Evolutionary conservation across 441 rosid species (phyloP).

Genomic region (Jatropha multifida): DNA sequence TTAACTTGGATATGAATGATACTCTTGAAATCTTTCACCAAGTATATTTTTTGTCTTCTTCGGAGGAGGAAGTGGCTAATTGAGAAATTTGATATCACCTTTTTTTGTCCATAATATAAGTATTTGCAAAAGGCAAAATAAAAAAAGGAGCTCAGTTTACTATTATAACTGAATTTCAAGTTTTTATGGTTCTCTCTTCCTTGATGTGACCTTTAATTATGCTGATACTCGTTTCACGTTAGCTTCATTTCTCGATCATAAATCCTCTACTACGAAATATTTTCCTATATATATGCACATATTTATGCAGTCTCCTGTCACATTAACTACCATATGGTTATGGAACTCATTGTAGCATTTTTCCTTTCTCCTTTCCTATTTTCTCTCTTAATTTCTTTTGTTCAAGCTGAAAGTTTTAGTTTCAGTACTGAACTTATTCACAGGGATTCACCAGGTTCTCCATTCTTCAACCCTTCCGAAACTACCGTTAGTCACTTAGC

Average conservation of each 20-base stretch:
- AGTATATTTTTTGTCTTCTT: too few relatives aligned
- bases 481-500: not conserved
- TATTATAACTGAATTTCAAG: not conserved
- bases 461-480: conserved; percentile 16
- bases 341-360: too few relatives aligned
- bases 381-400: not conserved
- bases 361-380: too few relatives aligned
- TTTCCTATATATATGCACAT: not conserved
- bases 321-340: not conserved
- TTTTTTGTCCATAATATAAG: too few relatives aligned
- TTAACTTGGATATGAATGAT: too few relatives aligned
- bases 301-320: not conserved
- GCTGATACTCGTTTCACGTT: not conserved
- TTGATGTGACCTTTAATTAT: conserved; percentile 4
- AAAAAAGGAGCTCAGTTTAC: not conserved
- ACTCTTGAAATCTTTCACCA: too few relatives aligned
- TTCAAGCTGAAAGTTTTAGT: not conserved
- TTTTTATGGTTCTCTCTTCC: not conserved
- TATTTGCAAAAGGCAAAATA: too few relatives aligned
- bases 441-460: conserved; percentile 10
- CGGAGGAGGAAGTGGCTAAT: too few relatives aligned
- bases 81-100: too few relatives aligned
- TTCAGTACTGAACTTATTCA: conserved; percentile 10
- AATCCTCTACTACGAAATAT: not conserved
- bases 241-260: not conserved